phyloP scores from a whole-genome alignment of 306 rosid species.

The Purshia tridentata region DNA sequence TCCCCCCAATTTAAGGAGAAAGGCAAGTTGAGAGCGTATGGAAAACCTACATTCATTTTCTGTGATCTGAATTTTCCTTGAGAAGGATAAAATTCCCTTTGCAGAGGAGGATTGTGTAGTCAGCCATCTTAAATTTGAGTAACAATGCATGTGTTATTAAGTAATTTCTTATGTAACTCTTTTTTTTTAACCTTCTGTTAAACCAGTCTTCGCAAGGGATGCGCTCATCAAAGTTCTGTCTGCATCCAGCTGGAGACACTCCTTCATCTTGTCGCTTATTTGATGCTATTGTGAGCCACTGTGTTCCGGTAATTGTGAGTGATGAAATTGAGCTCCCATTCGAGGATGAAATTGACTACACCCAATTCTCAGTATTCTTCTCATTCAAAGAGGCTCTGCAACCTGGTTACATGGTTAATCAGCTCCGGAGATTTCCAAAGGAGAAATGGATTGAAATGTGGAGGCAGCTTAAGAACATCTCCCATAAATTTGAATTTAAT shows the following conservation, averaged over 20 bases:
- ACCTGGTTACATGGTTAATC: constrained; percentile 72
- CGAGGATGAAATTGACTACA: constrained; percentile 90
- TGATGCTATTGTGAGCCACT: constrained; percentile 96
- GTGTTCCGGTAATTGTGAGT: constrained; percentile 92
- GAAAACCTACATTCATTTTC: constrained; percentile 1
- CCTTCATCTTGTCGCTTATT: constrained; percentile 98
- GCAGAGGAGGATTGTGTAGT: constrained; percentile 2
- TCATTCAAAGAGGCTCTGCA: constrained; percentile 85
- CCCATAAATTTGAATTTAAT: constrained; percentile 85
- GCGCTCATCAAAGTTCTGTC: constrained; percentile 91
- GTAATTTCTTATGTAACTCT: constrained; percentile 9
- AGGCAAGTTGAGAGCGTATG: neutral
- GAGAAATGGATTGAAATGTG: constrained; percentile 91
- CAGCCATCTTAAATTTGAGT: neutral
- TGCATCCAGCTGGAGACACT: constrained; percentile 96
- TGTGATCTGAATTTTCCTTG: neutral
- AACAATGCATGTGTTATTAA: neutral
- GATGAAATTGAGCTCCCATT: constrained; percentile 97
- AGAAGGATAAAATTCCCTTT: constrained; percentile 16
- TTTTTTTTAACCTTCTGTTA: constrained; percentile 17
- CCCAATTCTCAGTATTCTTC: constrained; percentile 74
- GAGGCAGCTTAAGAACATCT: constrained; percentile 62
- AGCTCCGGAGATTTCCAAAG: constrained; percentile 69
- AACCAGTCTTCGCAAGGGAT: constrained; percentile 82
- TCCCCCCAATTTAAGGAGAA: neutral